These are phyloP conservation scores for Boechera retrofracta DNA, from an alignment of 345 rosid genomes.

Conservation along the genomic window DNA sequence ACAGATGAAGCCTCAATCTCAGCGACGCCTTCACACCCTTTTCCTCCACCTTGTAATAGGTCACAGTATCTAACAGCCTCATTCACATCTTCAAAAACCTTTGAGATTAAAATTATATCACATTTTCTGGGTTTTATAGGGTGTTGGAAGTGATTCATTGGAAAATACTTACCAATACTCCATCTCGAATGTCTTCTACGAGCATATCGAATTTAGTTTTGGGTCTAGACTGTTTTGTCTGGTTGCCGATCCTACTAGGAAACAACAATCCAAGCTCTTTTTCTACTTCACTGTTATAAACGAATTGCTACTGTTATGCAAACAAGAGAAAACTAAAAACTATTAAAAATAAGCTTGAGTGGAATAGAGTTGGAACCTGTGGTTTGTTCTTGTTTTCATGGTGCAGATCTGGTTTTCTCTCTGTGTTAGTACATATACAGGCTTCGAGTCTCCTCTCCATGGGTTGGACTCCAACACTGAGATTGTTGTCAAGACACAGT, in stretches of 20 bases:
- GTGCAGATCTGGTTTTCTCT: slow-evolving; percentile 85
- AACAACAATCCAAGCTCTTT: slow-evolving; percentile 85
- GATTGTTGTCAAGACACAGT: slow-evolving; percentile 14
- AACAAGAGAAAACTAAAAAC: slow-evolving; percentile 16
- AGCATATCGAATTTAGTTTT: slow-evolving; percentile 87
- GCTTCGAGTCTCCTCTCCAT: slow-evolving; percentile 88
- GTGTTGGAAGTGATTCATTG: slow-evolving; percentile 5
- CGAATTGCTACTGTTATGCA: not conserved
- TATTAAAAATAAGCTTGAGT: slow-evolving; percentile 23
- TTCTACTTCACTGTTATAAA: slow-evolving; percentile 77
- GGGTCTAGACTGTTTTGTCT: slow-evolving; percentile 60
- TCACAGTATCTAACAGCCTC: slow-evolving; percentile 92
- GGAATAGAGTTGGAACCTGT: slow-evolving; percentile 58
- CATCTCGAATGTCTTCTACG: slow-evolving; percentile 91
- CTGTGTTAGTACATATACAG: slow-evolving; percentile 84
- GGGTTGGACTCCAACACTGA: slow-evolving; percentile 95
- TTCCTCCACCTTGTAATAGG: slow-evolving; percentile 91
- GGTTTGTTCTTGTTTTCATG: slow-evolving; percentile 90
- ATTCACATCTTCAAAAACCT: slow-evolving; percentile 93
- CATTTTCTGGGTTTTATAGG: not conserved
- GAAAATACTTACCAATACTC: slow-evolving; percentile 73
- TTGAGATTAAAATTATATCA: not conserved
- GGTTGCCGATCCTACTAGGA: slow-evolving; percentile 60
- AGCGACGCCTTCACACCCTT: slow-evolving; percentile 95
- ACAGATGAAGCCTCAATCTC: slow-evolving; percentile 96